These are phyloP conservation scores for Chrysanthemum seticuspe DNA, from an alignment of 129 eudicot genomes.

Conservation along the genomic window DNA sequence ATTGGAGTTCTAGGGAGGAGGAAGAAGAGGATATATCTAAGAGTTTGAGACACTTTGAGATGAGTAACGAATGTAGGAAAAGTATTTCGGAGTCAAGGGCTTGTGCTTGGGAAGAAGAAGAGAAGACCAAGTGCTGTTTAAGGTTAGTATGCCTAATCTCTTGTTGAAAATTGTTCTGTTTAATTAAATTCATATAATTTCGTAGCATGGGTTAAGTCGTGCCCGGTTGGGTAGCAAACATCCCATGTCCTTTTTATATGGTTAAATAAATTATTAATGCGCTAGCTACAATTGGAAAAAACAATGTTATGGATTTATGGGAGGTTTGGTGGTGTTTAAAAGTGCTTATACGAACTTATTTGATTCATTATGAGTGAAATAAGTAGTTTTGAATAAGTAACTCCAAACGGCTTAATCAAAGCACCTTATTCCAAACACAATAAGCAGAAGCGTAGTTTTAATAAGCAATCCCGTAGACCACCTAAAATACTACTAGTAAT, in stretches of 20 bases:
- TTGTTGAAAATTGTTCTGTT: neutral
- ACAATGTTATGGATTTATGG: too few relatives aligned
- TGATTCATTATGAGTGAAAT: neutral
- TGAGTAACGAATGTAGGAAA: slow-evolving; percentile 42
- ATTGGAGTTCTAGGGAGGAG: slow-evolving; percentile 87
- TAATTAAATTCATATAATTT: neutral
- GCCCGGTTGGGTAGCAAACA: neutral
- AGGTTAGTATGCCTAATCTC: slow-evolving; percentile 41
- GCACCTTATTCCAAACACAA: too few relatives aligned
- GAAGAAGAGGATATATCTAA: slow-evolving; percentile 88
- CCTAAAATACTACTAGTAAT: too few relatives aligned
- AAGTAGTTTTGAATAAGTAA: neutral
- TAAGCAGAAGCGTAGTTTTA: too few relatives aligned
- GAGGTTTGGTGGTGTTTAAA: too few relatives aligned
- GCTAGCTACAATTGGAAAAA: too few relatives aligned
- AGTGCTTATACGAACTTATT: neutral
- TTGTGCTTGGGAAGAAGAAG: slow-evolving; percentile 75
- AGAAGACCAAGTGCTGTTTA: slow-evolving; percentile 50
- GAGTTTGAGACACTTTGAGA: slow-evolving; percentile 82
- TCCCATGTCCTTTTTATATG: too few relatives aligned
- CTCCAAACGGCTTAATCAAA: too few relatives aligned
- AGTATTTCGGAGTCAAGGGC: slow-evolving; percentile 56
- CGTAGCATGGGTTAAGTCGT: neutral
- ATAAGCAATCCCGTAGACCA: too few relatives aligned
- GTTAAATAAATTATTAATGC: too few relatives aligned